A percentile compares a stretch with the other conserved stretches of the same genome.
Conservation (phyloP, 768 basidiomycete species). For the Phylloporus arenicola region DNA sequence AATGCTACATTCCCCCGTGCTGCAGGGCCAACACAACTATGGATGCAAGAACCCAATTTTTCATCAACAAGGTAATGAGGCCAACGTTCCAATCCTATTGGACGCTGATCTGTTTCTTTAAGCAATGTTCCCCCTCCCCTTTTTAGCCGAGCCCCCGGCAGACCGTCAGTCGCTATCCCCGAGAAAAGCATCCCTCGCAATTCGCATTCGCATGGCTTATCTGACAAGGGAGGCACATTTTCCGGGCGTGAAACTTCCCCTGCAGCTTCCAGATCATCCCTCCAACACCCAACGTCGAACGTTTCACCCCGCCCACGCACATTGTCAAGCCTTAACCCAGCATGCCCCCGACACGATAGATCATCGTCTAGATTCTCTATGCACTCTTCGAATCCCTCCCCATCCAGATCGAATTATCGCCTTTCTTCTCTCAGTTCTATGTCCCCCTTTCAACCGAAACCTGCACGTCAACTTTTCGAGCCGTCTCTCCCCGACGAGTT, state of each 20-base stretch:
- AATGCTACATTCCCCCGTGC: constrained; percentile 38
- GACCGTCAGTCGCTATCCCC: constrained; percentile 49
- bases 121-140: constrained; percentile 2
- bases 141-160: constrained; percentile 43
- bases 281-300: constrained; percentile 1
- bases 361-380: constrained; percentile 32
- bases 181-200: constrained; percentile 39
- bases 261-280: constrained; percentile 34
- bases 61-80: constrained; percentile 12
- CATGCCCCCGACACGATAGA: constrained; percentile 28
- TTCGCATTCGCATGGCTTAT: constrained; percentile 38
- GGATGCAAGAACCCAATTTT: constrained; percentile 3
- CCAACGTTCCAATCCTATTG: background rate
- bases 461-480: constrained; percentile 59
- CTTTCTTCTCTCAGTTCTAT: constrained; percentile 9
- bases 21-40: constrained; percentile 2
- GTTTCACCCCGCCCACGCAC: constrained; percentile 8
- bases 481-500: constrained; percentile 76
- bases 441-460: constrained; percentile 38
- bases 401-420: constrained; percentile 9
- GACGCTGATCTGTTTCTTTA: constrained; percentile 1
- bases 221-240: constrained; percentile 33
- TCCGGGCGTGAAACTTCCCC: constrained; percentile 39
- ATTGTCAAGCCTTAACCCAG: constrained; percentile 19
- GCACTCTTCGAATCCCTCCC: constrained; percentile 31